Percentiles rank a stretch among this genome's conserved stretches.
phyloP scores from a whole-genome alignment of 2,329 filamentous ascomycete genomes.

The Clarireedia sp. region DNA sequence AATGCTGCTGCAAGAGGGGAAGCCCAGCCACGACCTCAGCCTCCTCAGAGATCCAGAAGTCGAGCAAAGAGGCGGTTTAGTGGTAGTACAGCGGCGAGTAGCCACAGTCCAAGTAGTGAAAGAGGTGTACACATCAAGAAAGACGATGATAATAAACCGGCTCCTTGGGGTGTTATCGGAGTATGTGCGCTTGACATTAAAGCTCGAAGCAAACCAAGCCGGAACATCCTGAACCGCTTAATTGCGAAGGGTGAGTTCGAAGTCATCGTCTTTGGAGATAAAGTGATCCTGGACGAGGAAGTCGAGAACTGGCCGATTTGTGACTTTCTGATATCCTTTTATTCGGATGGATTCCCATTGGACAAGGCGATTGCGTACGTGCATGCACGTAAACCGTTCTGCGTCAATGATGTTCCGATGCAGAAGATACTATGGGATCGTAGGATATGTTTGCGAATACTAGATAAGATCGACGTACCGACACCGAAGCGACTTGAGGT shows the following conservation, averaged over 20 bases:
- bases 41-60: constrained; percentile 54
- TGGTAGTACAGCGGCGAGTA: constrained; percentile 73
- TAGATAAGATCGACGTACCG: constrained; percentile 83
- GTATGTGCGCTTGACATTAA: constrained; percentile 95
- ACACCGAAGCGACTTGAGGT: constrained; percentile 86
- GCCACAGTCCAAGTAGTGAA: constrained; percentile 71
- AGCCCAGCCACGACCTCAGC: constrained; percentile 31
- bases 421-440: constrained; percentile 96
- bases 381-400: constrained; percentile 87
- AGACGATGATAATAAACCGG: constrained; percentile 55
- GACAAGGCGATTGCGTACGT: constrained; percentile 97
- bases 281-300: constrained; percentile 94
- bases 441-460: constrained; percentile 75
- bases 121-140: constrained; percentile 42
- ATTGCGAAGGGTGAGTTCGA: constrained; percentile 91
- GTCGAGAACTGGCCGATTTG: constrained; percentile 90
- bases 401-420: constrained; percentile 96
- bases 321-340: constrained; percentile 96
- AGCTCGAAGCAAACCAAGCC: constrained; percentile 90
- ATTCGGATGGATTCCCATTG: constrained; percentile 92
- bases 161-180: constrained; percentile 65
- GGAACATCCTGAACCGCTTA: constrained; percentile 89
- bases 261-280: constrained; percentile 95
- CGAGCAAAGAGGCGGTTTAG: constrained; percentile 69
- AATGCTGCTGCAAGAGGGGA: constrained; percentile 27